Base-by-base conservation (phyloP, 2,329 filamentous ascomycete genomes). In the Epichloe coenophiala region DNA sequence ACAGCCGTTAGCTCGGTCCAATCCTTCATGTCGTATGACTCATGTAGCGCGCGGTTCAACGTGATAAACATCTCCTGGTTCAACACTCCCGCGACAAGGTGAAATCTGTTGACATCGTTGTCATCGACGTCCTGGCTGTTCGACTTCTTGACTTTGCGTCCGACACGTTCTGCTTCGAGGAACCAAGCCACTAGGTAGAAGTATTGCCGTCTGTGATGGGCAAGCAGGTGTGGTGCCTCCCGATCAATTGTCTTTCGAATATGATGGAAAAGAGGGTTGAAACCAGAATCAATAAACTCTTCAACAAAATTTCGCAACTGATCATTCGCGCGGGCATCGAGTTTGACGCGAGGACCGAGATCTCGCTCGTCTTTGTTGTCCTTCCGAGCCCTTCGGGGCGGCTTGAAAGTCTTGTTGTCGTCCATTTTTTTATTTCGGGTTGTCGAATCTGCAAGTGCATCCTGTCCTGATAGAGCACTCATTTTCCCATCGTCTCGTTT, bases 181-280 rank as follows among this genome's bases (percentile, higher is more conserved):
- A 97, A 97, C 93, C 91, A 98, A 0, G 86, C 82, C 3, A 94
- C 81, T 0, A 95, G 75, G 60, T 95, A 97, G 66, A 96, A 95
- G 65, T 88, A 96, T 59, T 97, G 91, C 27, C 84, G 79, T 3
- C 80, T 76, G 60, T 96, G 89, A 51, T 85, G 81, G 41, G 81
- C 78, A 51, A 88, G 73, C 1, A 96, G 75, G 55, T 95, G 84
- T 27, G 91, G 81, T 1, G 86, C 86, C 67, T 97, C 89, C 23
- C 91, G 81, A 59, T 96, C 91, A 50, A 98, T 85, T 2, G 90
- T 88, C 65, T 88, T 91, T 48, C 93, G 83, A 12, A 96, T 71
- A 60, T 94, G 86, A 44, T 80, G 77, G 61, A 97, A 95, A 0
- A 90, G 71, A 4, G 90, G 90, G 62, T 97, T 98, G 71, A 98